These are phyloP conservation scores for Ensete ventricosum DNA, from an alignment of 176 grass and related monocot genomes.

Conservation along the genomic window DNA sequence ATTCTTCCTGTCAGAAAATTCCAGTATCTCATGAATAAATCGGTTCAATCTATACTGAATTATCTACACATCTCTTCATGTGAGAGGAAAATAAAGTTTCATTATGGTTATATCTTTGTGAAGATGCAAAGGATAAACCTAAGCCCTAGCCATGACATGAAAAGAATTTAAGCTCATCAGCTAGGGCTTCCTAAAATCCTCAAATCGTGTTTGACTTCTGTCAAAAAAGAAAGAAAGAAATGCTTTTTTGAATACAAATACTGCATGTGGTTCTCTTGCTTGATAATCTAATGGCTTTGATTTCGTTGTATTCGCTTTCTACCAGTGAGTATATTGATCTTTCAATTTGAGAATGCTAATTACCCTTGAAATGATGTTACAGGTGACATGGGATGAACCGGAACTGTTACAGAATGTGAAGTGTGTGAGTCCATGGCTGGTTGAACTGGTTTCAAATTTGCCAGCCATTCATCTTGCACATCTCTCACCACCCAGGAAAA, in stretches of 20 bases:
- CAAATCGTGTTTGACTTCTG: no score
- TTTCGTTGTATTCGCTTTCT: neutral
- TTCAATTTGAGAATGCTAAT: neutral
- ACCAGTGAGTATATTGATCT: neutral
- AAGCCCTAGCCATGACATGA: neutral
- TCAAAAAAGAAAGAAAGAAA: no score
- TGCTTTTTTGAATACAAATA: neutral
- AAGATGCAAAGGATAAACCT: neutral
- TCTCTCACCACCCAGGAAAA: conserved; percentile 70
- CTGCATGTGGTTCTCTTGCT: neutral
- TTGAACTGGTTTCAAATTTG: conserved; percentile 75
- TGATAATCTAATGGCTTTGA: neutral
- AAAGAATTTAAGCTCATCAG: neutral
- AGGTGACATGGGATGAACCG: conserved; percentile 96
- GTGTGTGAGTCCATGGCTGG: conserved; percentile 77
- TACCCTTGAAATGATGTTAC: conserved; percentile 15
- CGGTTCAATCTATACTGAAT: neutral
- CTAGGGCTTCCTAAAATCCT: no score
- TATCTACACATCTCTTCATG: neutral
- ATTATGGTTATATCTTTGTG: neutral
- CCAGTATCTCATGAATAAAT: neutral
- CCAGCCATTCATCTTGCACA: conserved; percentile 53
- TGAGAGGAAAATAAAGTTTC: neutral
- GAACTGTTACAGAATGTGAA: conserved; percentile 90
- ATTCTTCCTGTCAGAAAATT: neutral